phyloP scores from a whole-genome alignment of 768 basidiomycete species.

The Xerocomellus amylosporus region DNA sequence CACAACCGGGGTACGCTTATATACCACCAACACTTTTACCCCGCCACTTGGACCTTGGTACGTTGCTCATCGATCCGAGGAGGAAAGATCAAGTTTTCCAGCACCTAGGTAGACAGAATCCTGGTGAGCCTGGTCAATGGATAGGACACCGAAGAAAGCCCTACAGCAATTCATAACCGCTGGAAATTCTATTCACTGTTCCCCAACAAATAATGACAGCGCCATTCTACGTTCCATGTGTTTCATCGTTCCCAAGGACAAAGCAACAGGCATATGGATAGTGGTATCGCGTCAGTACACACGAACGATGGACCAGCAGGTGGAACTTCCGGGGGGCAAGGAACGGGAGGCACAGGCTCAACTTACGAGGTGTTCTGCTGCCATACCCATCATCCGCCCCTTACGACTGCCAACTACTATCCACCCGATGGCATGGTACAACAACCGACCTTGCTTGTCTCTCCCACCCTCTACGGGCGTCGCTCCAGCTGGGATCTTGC shows the following conservation, averaged over 20 bases:
- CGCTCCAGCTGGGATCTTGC: neutral
- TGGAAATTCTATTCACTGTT: neutral
- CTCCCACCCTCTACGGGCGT: constrained; percentile 5
- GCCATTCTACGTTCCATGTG: neutral
- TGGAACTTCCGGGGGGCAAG: too few species aligned
- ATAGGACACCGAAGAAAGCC: neutral
- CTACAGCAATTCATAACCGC: neutral
- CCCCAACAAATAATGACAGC: constrained; percentile 4
- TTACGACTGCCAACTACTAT: neutral
- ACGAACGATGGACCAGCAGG: too few species aligned
- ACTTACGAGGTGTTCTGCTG: constrained; percentile 3
- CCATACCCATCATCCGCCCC: neutral
- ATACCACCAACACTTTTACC: too few species aligned
- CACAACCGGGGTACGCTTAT: too few species aligned
- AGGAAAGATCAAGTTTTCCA: neutral
- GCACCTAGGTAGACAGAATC: neutral
- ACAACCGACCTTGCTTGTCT: neutral
- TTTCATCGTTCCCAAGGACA: too few species aligned
- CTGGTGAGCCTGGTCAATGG: neutral
- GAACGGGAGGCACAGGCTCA: neutral
- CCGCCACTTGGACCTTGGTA: too few species aligned
- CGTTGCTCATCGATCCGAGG: too few species aligned
- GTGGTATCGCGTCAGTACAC: neutral
- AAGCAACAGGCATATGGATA: too few species aligned
- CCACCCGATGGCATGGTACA: constrained; percentile 4